A percentile compares a stretch with the other conserved stretches of the same genome.
Evolutionary conservation across 257 asterid species (phyloP).

Genomic region (Verbascum thapsus): DNA sequence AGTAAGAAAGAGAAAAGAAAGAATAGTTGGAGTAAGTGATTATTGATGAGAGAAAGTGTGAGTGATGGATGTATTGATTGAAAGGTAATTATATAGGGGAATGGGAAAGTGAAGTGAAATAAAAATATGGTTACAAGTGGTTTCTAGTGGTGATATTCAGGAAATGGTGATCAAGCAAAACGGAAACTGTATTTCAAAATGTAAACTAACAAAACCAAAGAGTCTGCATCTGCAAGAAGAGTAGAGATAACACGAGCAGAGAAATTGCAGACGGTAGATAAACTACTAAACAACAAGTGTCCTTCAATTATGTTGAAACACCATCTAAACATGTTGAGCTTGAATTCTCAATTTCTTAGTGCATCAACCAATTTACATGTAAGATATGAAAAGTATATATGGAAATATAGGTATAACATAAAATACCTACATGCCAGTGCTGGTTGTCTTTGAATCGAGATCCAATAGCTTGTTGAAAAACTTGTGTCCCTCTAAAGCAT

Average conservation of each 20-base stretch:
- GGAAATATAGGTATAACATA: conserved; percentile 19
- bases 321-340: no score
- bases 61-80: no score
- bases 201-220: background rate
- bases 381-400: conserved; percentile 4
- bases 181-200: no score
- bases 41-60: no score
- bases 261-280: background rate
- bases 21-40: no score
- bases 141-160: no score
- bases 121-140: no score
- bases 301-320: background rate
- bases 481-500: conserved; percentile 68
- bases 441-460: conserved; percentile 41
- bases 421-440: conserved; percentile 75
- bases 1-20: no score
- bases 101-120: no score
- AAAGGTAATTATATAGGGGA: no score
- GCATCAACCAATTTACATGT: conserved; percentile 15
- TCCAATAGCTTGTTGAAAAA: conserved; percentile 62
- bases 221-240: background rate
- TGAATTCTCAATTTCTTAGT: no score
- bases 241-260: background rate
- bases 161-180: no score
- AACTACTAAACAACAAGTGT: background rate